Conservation (phyloP, 306 rosid genomes). For the Malus sylvestris region DNA sequence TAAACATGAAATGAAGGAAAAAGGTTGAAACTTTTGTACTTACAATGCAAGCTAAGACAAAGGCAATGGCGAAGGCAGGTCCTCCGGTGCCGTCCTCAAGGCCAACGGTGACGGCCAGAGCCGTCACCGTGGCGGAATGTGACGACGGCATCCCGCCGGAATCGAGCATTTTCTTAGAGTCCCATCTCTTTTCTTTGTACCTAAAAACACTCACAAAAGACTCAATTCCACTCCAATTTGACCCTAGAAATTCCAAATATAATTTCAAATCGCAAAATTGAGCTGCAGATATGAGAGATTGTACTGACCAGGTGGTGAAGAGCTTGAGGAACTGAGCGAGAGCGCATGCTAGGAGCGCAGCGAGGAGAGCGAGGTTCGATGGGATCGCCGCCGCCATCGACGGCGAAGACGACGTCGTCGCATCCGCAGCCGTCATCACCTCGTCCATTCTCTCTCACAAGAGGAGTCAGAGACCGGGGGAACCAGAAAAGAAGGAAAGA, state of each 20-base stretch:
- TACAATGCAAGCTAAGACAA: constrained; percentile 77
- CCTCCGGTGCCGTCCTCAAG: constrained; percentile 71
- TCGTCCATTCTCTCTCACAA: constrained; percentile 24
- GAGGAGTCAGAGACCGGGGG: background rate
- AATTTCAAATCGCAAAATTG: constrained; percentile 11
- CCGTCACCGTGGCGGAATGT: constrained; percentile 80
- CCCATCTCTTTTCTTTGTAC: constrained; percentile 92
- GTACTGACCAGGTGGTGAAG: constrained; percentile 81
- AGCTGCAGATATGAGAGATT: background rate
- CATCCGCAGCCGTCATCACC: constrained; percentile 49
- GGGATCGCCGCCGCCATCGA: constrained; percentile 20
- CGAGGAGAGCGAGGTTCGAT: constrained; percentile 48
- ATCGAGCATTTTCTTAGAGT: constrained; percentile 71
- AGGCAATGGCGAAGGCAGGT: constrained; percentile 67
- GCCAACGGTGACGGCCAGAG: constrained; percentile 61
- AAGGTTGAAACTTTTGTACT: constrained; percentile 5
- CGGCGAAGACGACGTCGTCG: constrained; percentile 27
- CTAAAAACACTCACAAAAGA: background rate
- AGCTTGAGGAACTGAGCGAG: constrained; percentile 89
- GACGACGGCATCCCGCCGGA: constrained; percentile 96
- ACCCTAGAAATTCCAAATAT: background rate
- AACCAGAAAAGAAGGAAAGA: background rate
- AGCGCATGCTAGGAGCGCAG: constrained; percentile 66
- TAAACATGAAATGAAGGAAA: background rate
- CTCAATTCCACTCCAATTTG: background rate